Conservation (phyloP, 768 basidiomycete species). For the Suillus lakei region DNA sequence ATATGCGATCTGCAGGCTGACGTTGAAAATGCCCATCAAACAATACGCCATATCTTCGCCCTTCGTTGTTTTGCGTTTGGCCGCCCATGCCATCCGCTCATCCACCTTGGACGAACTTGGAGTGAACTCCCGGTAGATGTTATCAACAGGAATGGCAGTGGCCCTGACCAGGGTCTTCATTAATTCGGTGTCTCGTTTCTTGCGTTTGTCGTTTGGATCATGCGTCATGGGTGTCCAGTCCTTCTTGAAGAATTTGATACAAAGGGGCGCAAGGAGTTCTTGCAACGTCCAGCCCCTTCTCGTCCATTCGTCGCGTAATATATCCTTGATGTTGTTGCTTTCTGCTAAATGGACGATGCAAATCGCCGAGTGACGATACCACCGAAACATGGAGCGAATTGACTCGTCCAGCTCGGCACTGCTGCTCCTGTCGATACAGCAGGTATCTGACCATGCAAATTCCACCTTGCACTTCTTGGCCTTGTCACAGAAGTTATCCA, state of each 20-base stretch:
- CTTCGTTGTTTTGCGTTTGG: slow-evolving; percentile 18
- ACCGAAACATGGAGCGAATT: slow-evolving; percentile 1
- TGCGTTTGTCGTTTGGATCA: not conserved
- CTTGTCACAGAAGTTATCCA: not conserved
- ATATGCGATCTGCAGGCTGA: slow-evolving; percentile 19
- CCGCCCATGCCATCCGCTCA: slow-evolving; percentile 19
- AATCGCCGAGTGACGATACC: not conserved
- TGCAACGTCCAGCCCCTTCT: not conserved
- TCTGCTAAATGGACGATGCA: not conserved
- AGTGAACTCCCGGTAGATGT: not conserved
- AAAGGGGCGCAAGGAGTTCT: not conserved
- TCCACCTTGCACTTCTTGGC: not conserved
- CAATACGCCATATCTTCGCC: slow-evolving; percentile 22
- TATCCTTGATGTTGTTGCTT: not conserved
- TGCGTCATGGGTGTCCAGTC: not conserved
- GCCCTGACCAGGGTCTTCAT: not conserved
- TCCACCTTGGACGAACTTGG: not conserved
- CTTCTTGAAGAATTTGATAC: not conserved
- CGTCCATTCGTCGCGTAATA: not conserved
- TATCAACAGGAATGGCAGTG: not conserved
- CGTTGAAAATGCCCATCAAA: slow-evolving; percentile 20
- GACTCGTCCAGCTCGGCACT: slow-evolving; percentile 1
- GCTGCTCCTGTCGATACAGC: not conserved
- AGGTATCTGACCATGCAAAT: slow-evolving; percentile 1
- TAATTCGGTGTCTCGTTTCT: not conserved